phyloP scores from a whole-genome alignment of 345 rosid species.

The Citrus sp. region DNA sequence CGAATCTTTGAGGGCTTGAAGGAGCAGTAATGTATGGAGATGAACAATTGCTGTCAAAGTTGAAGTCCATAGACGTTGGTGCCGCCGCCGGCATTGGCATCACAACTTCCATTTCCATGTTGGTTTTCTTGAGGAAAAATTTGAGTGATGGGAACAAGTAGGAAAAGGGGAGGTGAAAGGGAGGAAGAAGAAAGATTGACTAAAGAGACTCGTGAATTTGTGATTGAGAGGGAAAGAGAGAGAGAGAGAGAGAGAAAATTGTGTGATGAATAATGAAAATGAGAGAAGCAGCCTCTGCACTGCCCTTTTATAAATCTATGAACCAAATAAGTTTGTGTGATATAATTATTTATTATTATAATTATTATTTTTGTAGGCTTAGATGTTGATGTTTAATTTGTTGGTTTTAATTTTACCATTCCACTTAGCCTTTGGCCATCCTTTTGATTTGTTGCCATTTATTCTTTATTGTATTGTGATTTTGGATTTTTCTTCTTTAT shows the following conservation, averaged over 20 bases:
- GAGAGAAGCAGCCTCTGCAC: conserved; percentile 38
- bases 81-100: conserved; percentile 28
- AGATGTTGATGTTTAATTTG: neutral
- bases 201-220: neutral
- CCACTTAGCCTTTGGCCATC: neutral
- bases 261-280: conserved; percentile 1
- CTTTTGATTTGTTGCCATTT: too few relatives aligned
- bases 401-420: neutral
- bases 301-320: conserved; percentile 48
- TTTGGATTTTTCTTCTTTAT: neutral
- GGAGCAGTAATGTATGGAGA: conserved; percentile 98
- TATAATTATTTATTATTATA: conserved; percentile 11
- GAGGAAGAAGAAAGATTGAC: conserved; percentile 8
- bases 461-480: neutral
- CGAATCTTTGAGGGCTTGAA: conserved; percentile 81
- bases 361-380: conserved; percentile 9
- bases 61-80: conserved; percentile 43
- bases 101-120: conserved; percentile 53
- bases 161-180: conserved; percentile 9
- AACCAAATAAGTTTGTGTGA: conserved; percentile 17
- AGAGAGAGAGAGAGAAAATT: conserved; percentile 8
- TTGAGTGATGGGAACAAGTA: neutral
- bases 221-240: conserved; percentile 4
- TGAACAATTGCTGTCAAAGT: conserved; percentile 76
- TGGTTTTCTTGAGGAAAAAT: neutral